Evolutionary conservation across 345 rosid genomes (phyloP).

Genomic region (Cochlearia excelsa): DNA sequence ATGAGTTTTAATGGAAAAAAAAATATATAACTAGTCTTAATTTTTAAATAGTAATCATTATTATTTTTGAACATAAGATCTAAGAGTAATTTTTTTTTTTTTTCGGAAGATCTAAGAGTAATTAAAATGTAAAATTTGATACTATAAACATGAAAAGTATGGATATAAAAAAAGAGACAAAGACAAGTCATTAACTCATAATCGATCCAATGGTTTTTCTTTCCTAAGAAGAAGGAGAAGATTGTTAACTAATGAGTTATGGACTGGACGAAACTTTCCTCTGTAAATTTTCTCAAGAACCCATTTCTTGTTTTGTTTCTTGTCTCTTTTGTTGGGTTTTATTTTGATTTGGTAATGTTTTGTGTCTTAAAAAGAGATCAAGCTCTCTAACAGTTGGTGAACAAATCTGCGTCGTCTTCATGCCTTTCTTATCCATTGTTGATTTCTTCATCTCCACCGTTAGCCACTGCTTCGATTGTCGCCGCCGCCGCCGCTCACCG

Average conservation of each 20-base stretch:
- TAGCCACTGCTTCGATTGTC: slow-evolving; percentile 47
- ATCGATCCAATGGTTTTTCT: too few relatives aligned
- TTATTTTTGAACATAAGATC: too few relatives aligned
- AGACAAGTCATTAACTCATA: too few relatives aligned
- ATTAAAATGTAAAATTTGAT: too few relatives aligned
- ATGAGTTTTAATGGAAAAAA: too few relatives aligned
- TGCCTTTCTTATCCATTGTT: slow-evolving; percentile 52
- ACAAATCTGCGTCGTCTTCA: slow-evolving; percentile 56
- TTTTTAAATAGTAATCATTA: too few relatives aligned
- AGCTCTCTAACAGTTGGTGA: slow-evolving; percentile 61
- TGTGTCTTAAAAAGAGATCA: slow-evolving; percentile 38
- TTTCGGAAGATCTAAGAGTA: too few relatives aligned
- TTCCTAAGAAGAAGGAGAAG: background rate
- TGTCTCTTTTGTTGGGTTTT: background rate
- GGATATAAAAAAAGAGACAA: too few relatives aligned
- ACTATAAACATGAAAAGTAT: too few relatives aligned
- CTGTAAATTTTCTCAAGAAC: slow-evolving; percentile 14
- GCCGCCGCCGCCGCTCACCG: slow-evolving; percentile 1
- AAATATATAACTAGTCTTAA: too few relatives aligned
- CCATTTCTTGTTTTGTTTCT: background rate
- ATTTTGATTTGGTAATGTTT: slow-evolving; percentile 9
- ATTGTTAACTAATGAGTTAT: slow-evolving; percentile 21
- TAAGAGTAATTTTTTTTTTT: too few relatives aligned
- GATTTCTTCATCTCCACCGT: slow-evolving; percentile 45
- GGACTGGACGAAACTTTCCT: slow-evolving; percentile 27